Base-by-base conservation (phyloP, 768 basidiomycete genomes). In the Boletus tylopilopsis region DNA sequence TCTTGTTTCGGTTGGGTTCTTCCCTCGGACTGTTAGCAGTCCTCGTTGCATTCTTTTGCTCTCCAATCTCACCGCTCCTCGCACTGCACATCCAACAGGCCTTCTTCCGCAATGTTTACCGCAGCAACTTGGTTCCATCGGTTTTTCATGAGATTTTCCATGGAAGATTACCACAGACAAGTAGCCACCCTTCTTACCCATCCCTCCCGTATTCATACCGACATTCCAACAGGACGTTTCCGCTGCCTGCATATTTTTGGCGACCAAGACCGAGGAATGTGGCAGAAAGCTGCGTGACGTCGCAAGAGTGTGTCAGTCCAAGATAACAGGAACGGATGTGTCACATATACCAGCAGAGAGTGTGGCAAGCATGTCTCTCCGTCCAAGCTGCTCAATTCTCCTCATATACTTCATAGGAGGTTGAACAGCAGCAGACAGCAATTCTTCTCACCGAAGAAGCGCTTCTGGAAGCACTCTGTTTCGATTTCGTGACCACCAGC, bases 241-340 rank as follows among this genome's bases (percentile, higher is more conserved):
- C 24, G 90, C 87, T 12, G 77, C 90, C 5, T 92, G 89, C 64
- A 81, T 93, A 52, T 93, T 93, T 61, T 77, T 93, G 50, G 87
- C 90, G 1, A 90, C 90, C n/a, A 93, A 93, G 67, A 92, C 89
- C 1, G 90, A 93, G 64, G 90, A 93, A 68, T 91, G 87, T 57
- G 87, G 87, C 29, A 75, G 90, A 44, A 93, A 92, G 62, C 76
- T 93, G 13, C 76, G 85, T n/a, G 90, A 93, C 59, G 87, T 92
- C 22, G 87, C 90, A 9, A 77, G 78, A 55, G 79, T 92, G 10
- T 84, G 78, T 57, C 79, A 81, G 59, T 78, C 86, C 30, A 91
- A 92, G 69, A 73, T 84, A 30, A 71, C 72, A 19, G 77, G 76
- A 42, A 64, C 67, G 6, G 84, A 88, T 47, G 71, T 81, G 30